These are phyloP conservation scores for Rhodocollybia butyracea DNA, from an alignment of 768 basidiomycete species.

Conservation along the genomic window DNA sequence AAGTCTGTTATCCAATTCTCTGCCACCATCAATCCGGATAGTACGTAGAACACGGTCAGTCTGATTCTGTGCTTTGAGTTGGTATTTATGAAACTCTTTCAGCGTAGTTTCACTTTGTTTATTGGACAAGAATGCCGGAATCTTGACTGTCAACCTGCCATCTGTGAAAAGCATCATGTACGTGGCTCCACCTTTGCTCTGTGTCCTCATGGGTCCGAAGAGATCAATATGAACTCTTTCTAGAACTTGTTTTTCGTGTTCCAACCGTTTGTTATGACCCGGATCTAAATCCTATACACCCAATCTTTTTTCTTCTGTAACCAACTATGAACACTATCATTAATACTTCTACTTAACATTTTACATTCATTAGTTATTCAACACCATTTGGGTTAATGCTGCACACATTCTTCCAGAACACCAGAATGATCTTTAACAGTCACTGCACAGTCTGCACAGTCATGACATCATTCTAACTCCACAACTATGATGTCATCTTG, in stretches of 20 bases:
- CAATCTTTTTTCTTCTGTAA: too few species aligned
- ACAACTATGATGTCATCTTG: too few species aligned
- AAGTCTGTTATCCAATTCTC: slow-evolving; percentile 21
- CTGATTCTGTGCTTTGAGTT: slow-evolving; percentile 14
- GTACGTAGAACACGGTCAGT: slow-evolving; percentile 10
- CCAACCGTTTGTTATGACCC: too few species aligned
- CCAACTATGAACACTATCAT: too few species aligned
- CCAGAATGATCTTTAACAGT: too few species aligned
- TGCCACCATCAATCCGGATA: slow-evolving; percentile 22
- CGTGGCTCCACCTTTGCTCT: slow-evolving; percentile 12
- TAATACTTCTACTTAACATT: too few species aligned
- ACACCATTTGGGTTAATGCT: too few species aligned
- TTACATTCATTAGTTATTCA: too few species aligned
- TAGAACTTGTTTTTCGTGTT: slow-evolving; percentile 13
- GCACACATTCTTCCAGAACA: too few species aligned
- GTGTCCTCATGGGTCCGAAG: slow-evolving; percentile 18
- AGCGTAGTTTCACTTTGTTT: slow-evolving; percentile 19
- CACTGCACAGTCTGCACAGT: too few species aligned
- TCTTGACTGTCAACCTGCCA: slow-evolving; percentile 12
- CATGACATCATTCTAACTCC: too few species aligned
- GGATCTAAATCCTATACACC: too few species aligned
- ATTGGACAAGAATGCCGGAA: slow-evolving; percentile 17
- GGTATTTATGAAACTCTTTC: slow-evolving; percentile 15
- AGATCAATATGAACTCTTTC: slow-evolving; percentile 21
- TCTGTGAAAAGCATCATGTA: slow-evolving; percentile 25